Base-by-base conservation (phyloP, 1,284 basidiomycete species). In the Moesziomyces parantarcticus region DNA sequence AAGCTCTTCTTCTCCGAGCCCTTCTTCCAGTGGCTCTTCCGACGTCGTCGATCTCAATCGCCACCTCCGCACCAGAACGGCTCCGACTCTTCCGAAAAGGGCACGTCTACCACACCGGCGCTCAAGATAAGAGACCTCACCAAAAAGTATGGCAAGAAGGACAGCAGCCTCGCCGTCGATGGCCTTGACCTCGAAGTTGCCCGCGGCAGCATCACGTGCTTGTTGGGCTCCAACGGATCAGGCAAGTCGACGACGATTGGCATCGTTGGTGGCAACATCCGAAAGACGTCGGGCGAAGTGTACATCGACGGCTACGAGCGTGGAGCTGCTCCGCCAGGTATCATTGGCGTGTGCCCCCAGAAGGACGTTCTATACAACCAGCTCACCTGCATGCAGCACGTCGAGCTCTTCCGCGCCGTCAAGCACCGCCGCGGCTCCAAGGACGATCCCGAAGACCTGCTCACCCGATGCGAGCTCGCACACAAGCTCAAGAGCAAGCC, bases 341-440 rank as follows among this genome's bases (percentile, higher is more conserved):
- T 87, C 0, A 84, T 92, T 18, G 91, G 92, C 8, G 89, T 92
- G 56, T 92, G 92, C 0, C 90, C 90, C 0, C 92, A 93, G 84
- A 92, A 91, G 85, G 92, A 92, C 72, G 91, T 93, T 3, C 86
- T 93, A 1, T 92, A 92, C 84, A 88, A 91, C 1, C 91, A 92
- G 64, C 85, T 93, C 23, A 88, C 89, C 1, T 92, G 90, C 77
- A 86, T 88, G 56, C 89, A 92, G 83, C 92, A 91, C 3, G 85
- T 92, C 23, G 86, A 87, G 2, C 87, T 92, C 16, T 93, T 92
- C 91, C 86, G 85, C 32, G 89, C 89, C 5, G 87, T 92, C 77
- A 93, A 93, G 81, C 88, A 88, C 76, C 87, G 88, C n/a, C 83
- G 84, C n/a, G 84, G 85, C 42, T 85, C 86, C 3, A 74, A 55